These are phyloP conservation scores for Clavispora vitiphila DNA, from an alignment of 805 yeast genomes.

Conservation along the genomic window DNA sequence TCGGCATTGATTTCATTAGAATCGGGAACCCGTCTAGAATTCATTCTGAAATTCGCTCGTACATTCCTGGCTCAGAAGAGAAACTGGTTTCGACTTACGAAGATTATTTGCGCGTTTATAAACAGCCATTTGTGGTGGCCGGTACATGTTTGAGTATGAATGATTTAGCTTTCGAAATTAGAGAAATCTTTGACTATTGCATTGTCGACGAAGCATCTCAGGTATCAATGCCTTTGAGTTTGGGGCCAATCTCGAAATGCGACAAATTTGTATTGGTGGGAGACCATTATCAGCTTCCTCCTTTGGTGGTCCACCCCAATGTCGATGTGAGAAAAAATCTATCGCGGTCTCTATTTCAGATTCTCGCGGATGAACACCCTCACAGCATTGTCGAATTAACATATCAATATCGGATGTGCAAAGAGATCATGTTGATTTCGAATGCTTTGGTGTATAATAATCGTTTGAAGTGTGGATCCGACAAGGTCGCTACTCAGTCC, in stretches of 20 bases:
- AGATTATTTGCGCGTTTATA: conserved; percentile 44
- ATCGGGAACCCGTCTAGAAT: conserved; percentile 59
- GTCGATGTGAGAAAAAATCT: conserved; percentile 64
- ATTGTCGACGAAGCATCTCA: conserved; percentile 97
- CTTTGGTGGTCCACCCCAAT: conserved; percentile 60
- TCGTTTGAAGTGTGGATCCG: conserved; percentile 69
- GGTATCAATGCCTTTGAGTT: conserved; percentile 81
- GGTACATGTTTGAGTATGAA: conserved; percentile 78
- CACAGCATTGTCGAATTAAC: conserved; percentile 69
- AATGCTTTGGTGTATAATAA: conserved; percentile 76
- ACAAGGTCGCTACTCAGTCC: conserved; percentile 53
- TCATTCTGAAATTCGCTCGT: conserved; percentile 56
- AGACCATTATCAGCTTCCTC: conserved; percentile 91
- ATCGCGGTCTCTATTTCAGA: conserved; percentile 70
- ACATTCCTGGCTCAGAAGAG: conserved; percentile 38
- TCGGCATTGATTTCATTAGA: conserved; percentile 47
- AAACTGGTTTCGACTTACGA: conserved; percentile 33
- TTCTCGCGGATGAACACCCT: conserved; percentile 69
- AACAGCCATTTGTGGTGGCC: conserved; percentile 72
- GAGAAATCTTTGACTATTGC: conserved; percentile 76
- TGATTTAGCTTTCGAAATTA: conserved; percentile 53
- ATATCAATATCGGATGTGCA: conserved; percentile 88
- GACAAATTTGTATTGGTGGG: conserved; percentile 90
- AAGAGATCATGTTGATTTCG: conserved; percentile 78
- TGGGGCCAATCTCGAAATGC: conserved; percentile 80